Evolutionary conservation across 2,329 filamentous ascomycete species (phyloP).

Genomic region (Colletotrichum limetticola): DNA sequence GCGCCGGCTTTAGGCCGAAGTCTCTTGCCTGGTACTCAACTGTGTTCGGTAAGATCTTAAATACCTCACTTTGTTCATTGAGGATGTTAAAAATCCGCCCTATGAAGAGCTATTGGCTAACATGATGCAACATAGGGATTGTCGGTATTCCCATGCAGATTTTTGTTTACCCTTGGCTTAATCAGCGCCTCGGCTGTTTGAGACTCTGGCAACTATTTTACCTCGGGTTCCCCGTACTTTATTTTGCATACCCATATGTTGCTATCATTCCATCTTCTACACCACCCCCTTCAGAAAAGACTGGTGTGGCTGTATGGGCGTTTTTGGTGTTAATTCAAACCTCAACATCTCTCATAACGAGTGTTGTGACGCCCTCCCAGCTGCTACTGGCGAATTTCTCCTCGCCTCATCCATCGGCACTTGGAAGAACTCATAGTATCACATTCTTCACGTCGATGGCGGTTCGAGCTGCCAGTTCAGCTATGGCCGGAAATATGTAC

Average conservation of each 20-base stretch:
- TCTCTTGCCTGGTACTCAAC: neutral
- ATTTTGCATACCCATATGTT: neutral
- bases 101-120: too few species aligned
- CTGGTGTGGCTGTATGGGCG: neutral
- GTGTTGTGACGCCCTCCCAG: neutral
- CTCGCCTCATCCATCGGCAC: neutral
- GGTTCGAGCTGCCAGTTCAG: neutral
- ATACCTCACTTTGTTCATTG: too few species aligned
- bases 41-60: neutral
- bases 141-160: conserved; percentile 2
- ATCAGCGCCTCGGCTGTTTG: neutral
- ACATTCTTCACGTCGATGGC: neutral
- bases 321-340: neutral
- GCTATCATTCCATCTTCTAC: neutral
- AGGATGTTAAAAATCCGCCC: too few species aligned
- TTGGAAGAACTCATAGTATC: neutral
- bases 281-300: neutral
- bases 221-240: neutral
- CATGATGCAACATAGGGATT: neutral
- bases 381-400: neutral
- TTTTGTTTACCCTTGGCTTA: neutral
- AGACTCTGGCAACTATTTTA: neutral
- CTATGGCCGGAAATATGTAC: neutral
- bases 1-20: neutral
- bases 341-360: neutral